Evolutionary conservation across 306 rosid genomes (phyloP), one percentile per base, ranked within the genome.

Genomic region (Comarum palustre): DNA sequence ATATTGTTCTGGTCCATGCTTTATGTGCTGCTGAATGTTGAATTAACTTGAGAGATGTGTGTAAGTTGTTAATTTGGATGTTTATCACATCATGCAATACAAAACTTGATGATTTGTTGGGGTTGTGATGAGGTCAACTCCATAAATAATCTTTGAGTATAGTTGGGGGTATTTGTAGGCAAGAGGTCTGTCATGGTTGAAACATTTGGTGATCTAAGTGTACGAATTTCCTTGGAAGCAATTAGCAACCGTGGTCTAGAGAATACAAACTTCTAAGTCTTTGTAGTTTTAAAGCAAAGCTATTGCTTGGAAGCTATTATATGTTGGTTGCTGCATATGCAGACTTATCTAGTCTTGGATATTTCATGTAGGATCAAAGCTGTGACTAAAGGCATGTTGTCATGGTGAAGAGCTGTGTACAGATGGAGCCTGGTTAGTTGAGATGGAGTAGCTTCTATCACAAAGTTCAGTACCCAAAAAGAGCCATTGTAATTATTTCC

Each of bases 311-410:
- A 71, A 71, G 65, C 65, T 71, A 71, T 22, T 14, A 54, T 71
- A 20, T 19, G 5, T 14, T 52, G 64, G 12, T 22, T 58, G 15
- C 57, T 54, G 69, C 50, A 54, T 61, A n/a, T 42, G 83, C 84
- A 76, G 86, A 81, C 79, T 75, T 75, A 72, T 68, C 51, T 66
- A 45, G 78, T 60, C 65, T 27, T 71, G 78, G 61, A 75, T 32
- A 46, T 42, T 69, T 12, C 36, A 14, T 69, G 77, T 4, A 14
- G 65, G 67, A 73, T 36, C 25, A 70, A 20, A 22, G 60, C n/a
- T 73, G 64, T 68, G 73, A 41, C 47, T 34, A 75, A 51, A 43
- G 57, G 34, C 48, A 52, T 71, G 54, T 71, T 12, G 41, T 66
- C 70, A 66, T 66, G 58, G 63, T 48, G 13, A 50, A 65, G 76